Conservation (phyloP, 2,329 filamentous ascomycete species). For the Nigrospora osmanthi region DNA sequence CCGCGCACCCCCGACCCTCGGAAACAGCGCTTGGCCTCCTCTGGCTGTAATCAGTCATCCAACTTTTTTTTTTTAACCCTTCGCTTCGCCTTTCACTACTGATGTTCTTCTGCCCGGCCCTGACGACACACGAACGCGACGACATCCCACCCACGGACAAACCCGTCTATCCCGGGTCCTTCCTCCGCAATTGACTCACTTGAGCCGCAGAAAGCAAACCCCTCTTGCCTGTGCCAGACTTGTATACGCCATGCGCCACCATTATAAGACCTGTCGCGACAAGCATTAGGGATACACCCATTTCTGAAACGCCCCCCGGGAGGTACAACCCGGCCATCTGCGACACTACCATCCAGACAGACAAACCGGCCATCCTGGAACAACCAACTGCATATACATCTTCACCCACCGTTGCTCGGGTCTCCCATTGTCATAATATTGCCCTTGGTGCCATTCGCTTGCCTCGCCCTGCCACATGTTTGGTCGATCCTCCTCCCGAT, state of each 20-base stretch:
- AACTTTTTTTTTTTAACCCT: too few species aligned
- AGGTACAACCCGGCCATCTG: neutral
- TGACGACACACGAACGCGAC: neutral
- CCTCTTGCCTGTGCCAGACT: neutral
- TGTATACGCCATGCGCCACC: neutral
- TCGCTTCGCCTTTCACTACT: too few species aligned
- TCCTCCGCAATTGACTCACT: neutral
- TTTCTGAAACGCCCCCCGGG: neutral
- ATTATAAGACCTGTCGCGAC: neutral
- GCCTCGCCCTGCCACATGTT: slow-evolving; percentile 30
- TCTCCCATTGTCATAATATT: neutral
- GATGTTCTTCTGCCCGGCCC: neutral
- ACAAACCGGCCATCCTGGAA: neutral
- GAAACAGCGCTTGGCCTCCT: too few species aligned
- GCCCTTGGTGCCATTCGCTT: neutral
- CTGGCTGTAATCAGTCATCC: too few species aligned
- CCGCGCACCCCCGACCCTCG: too few species aligned
- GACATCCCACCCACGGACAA: neutral
- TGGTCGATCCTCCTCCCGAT: slow-evolving; percentile 32
- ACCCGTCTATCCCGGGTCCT: neutral
- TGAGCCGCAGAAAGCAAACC: neutral
- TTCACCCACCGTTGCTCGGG: neutral
- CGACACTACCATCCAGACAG: neutral
- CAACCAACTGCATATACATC: neutral
- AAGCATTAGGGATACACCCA: neutral